Evolutionary conservation across 495 filamentous ascomycete species (phyloP).

Genomic region (Lophiostoma macrostomum): DNA sequence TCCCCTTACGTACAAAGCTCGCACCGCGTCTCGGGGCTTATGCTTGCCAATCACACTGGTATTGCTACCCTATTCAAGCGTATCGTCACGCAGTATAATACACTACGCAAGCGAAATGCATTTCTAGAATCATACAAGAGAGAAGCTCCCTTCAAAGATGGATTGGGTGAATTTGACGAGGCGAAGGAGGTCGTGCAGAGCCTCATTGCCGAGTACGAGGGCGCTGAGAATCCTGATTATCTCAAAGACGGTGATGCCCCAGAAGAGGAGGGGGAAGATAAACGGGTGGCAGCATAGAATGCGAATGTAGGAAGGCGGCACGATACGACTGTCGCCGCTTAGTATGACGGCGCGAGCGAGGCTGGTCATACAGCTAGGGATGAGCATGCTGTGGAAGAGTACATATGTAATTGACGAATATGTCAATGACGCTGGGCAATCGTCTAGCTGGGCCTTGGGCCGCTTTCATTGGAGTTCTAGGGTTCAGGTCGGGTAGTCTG

Average conservation of each 20-base stretch:
- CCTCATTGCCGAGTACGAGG: constrained; percentile 90
- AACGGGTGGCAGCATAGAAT: constrained; percentile 9
- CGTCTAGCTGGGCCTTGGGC: too few relatives aligned
- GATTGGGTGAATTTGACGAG: constrained; percentile 93
- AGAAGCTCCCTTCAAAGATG: constrained; percentile 84
- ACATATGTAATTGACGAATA: too few relatives aligned
- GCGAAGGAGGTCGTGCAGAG: constrained; percentile 83
- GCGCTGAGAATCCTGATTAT: constrained; percentile 85
- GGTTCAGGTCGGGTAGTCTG: too few relatives aligned
- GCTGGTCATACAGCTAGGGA: too few relatives aligned
- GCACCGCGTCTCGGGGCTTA: constrained; percentile 91
- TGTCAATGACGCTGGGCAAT: too few relatives aligned
- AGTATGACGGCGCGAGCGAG: too few relatives aligned
- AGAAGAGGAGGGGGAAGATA: constrained; percentile 17
- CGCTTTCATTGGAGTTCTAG: too few relatives aligned
- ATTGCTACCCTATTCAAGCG: constrained; percentile 96
- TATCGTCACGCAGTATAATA: constrained; percentile 84
- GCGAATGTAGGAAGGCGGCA: too few relatives aligned
- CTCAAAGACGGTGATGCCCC: constrained; percentile 42
- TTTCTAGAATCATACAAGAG: constrained; percentile 95
- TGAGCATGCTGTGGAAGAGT: too few relatives aligned
- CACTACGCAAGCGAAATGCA: constrained; percentile 90
- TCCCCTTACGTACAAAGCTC: constrained; percentile 87
- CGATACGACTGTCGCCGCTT: too few relatives aligned
- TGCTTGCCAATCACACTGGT: constrained; percentile 97